Conservation (phyloP, 257 asterid genomes). For the Plectranthus barbatus region DNA sequence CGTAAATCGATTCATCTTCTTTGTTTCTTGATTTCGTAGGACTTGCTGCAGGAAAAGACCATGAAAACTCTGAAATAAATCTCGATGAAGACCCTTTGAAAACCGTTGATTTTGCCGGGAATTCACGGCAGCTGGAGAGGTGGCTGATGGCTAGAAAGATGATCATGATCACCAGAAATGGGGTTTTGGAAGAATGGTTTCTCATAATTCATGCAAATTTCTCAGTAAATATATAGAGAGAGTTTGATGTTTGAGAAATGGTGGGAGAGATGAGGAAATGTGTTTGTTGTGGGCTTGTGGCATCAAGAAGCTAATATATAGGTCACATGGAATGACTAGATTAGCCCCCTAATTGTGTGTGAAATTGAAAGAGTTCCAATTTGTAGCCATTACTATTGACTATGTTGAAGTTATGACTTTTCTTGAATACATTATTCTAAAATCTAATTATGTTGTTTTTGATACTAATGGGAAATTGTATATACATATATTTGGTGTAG, state of each 20-base stretch:
- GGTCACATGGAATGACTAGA: constrained; percentile 7
- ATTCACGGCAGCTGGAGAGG: constrained; percentile 17
- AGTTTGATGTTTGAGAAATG: not conserved
- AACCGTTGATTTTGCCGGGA: not conserved
- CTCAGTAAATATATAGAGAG: too few relatives aligned
- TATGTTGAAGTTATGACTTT: constrained; percentile 11
- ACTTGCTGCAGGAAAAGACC: constrained; percentile 20
- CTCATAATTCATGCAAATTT: constrained; percentile 6
- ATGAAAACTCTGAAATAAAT: constrained; percentile 14
- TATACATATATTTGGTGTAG: not conserved
- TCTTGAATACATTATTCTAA: constrained; percentile 4
- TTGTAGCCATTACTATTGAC: constrained; percentile 25
- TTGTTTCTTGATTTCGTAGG: constrained; percentile 19
- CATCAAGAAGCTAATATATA: constrained; percentile 2
- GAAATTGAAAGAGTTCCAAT: not conserved
- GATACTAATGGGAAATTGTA: not conserved
- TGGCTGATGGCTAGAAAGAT: constrained; percentile 8
- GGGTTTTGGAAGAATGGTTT: not conserved
- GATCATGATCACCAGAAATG: constrained; percentile 15
- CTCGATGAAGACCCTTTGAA: constrained; percentile 7
- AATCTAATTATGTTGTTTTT: not conserved
- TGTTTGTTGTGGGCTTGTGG: constrained; percentile 13
- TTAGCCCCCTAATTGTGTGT: constrained; percentile 21
- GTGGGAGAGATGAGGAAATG: not conserved
- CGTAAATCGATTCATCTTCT: constrained; percentile 15